Evolutionary conservation across 176 grass and related monocot species (phyloP).

Genomic region (Lolium rigidum): DNA sequence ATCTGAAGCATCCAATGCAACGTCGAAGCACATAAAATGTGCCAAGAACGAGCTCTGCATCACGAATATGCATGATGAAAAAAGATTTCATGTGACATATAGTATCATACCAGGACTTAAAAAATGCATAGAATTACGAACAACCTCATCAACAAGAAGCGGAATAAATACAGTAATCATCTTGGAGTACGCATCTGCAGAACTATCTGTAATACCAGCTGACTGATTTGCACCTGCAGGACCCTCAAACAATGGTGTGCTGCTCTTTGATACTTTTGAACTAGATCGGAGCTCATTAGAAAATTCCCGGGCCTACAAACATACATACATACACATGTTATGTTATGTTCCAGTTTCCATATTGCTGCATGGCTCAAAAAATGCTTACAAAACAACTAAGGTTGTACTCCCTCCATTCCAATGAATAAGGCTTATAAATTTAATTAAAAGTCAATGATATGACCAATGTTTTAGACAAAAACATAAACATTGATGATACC

Average conservation of each 20-base stretch:
- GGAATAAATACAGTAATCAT: slow-evolving; percentile 93
- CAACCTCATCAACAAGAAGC: slow-evolving; percentile 92
- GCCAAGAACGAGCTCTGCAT: slow-evolving; percentile 88
- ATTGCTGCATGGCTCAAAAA: not conserved
- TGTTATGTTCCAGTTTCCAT: not conserved
- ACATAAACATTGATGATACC: no score
- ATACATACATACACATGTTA: slow-evolving; percentile 33
- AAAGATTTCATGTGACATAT: not conserved
- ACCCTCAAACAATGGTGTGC: slow-evolving; percentile 71
- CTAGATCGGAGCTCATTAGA: slow-evolving; percentile 80
- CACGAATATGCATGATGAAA: slow-evolving; percentile 30
- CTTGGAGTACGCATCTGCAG: slow-evolving; percentile 83
- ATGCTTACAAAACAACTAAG: not conserved
- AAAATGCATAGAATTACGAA: slow-evolving; percentile 16
- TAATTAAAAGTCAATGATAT: no score
- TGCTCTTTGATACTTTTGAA: slow-evolving; percentile 76
- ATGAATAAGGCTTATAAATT: no score
- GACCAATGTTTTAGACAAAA: no score
- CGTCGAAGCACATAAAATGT: slow-evolving; percentile 99
- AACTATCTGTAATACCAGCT: slow-evolving; percentile 64
- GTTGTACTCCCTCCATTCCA: no score
- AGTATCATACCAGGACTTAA: slow-evolving; percentile 9
- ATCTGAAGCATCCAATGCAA: slow-evolving; percentile 52
- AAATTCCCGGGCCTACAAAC: slow-evolving; percentile 78
- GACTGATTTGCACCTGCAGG: slow-evolving; percentile 57